Evolutionary conservation across 2,329 filamentous ascomycete genomes (phyloP), one percentile per base, ranked within the genome.

Genomic region (Pyricularia sp.): DNA sequence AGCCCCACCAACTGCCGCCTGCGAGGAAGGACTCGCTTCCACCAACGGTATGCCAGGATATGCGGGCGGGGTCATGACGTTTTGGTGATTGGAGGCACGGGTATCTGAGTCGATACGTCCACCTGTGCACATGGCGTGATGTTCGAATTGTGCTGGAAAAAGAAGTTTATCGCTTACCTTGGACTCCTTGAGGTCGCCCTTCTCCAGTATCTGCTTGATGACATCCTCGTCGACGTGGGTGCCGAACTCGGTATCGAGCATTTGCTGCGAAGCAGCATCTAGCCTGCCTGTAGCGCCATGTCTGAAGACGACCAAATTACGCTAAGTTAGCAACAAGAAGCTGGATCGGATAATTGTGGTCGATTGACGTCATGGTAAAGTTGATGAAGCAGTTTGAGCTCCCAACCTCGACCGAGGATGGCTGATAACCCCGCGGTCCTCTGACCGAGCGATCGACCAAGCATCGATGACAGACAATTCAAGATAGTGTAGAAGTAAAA

Each of bases 231-330:
- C 90, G 68, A 89, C 84, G 73, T 84, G 81, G 17, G 92, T 94
- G 73, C 92, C 93, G 74, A 99, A 99, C 81, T 98, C 94, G 73
- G 89, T 90, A 76, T 95, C 90, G 4, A 99, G 84, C 65, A 84
- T 84, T 63, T 83, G 80, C 73, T 96, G 92, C 73, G 92, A 91
- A 10, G 94, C 93, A 11, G 82, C 81, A 76, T 97, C 91, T 63
- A 91, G 83, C 70, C 89, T 86, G 69, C 94, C 94, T 78, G 97
- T 93, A 64, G 87, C 88, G 72, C 94, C 94, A 78, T 97, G 93
- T 79, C 93, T 97, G 70, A 70, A 28, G 20, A 68, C 61, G 12
- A n/a, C 33, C 3, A 42, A 42, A 68, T 65, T n/a, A 17, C n/a
- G 23, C 25, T 64, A 68, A 11, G 68, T 70, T 61, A 70, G 68